phyloP scores from a whole-genome alignment of 2,329 filamentous ascomycete genomes.

The Apiospora malaysiana region DNA sequence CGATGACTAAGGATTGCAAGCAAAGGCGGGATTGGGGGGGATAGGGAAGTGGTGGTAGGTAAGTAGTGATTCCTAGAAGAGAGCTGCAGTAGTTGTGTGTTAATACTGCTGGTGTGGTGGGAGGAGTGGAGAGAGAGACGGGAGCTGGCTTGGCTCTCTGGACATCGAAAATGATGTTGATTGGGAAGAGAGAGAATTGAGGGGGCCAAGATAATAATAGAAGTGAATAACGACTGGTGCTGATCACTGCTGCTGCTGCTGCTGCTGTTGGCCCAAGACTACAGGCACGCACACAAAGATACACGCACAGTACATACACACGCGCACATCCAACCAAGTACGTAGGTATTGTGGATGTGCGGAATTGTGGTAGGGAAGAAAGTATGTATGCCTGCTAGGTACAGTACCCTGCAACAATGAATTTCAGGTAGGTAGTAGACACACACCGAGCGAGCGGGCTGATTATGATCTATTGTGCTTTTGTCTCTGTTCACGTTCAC shows the following conservation, averaged over 20 bases:
- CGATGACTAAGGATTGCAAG: conserved; percentile 10
- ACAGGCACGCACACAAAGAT: not conserved
- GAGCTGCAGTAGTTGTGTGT: conserved; percentile 10
- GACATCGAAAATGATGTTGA: conserved; percentile 16
- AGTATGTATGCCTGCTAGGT: too few species aligned
- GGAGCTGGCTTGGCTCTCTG: conserved; percentile 10
- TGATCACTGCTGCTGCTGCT: conserved; percentile 9
- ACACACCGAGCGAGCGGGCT: not conserved
- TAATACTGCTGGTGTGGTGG: not conserved
- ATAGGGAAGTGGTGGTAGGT: not conserved
- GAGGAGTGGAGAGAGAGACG: conserved; percentile 12
- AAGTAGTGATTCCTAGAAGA: not conserved
- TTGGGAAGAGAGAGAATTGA: conserved; percentile 18
- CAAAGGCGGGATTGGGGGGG: not conserved
- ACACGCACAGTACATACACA: not conserved
- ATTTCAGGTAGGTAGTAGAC: not conserved
- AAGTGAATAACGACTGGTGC: conserved; percentile 6
- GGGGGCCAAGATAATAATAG: conserved; percentile 19
- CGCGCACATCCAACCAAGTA: conserved; percentile 3
- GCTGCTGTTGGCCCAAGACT: conserved; percentile 3
- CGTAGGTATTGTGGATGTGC: conserved; percentile 7
- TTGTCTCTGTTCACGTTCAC: not conserved
- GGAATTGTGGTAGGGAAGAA: not conserved
- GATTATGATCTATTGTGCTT: not conserved
- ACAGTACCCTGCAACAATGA: not conserved